Evolutionary conservation across 2,329 filamentous ascomycete genomes (phyloP).

Genomic region (Hymenoscyphus fraxineus): DNA sequence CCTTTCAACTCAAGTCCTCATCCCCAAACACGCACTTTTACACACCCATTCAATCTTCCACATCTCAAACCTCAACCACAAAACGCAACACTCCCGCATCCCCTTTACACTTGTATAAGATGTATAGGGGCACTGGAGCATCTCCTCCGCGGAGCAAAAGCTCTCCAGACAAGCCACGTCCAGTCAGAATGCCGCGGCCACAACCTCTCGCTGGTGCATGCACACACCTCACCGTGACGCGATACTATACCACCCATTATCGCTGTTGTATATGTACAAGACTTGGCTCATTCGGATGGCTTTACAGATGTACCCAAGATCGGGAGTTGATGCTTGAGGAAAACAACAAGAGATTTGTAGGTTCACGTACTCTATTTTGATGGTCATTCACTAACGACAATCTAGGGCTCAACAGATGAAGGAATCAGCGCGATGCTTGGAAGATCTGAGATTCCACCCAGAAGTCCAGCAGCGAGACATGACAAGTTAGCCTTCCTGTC

Average conservation of each 20-base stretch:
- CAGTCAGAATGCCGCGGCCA: neutral
- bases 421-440: conserved; percentile 25
- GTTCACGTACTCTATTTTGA: neutral
- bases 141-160: neutral
- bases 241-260: conserved; percentile 52
- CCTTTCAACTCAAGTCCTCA: neutral
- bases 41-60: neutral
- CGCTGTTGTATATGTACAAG: conserved; percentile 57
- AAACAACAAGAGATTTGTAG: conserved; percentile 29
- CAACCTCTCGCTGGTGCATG: conserved; percentile 40
- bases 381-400: conserved; percentile 16
- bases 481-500: conserved; percentile 33
- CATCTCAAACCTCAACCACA: neutral
- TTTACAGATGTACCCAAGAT: conserved; percentile 72
- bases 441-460: conserved; percentile 18
- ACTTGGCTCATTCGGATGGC: conserved; percentile 60
- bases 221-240: conserved; percentile 66
- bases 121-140: too few species aligned
- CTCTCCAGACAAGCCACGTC: neutral
- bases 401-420: conserved; percentile 25
- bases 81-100: neutral
- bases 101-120: too few species aligned
- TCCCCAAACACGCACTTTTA: neutral
- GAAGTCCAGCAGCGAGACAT: conserved; percentile 25
- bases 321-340: conserved; percentile 43